A percentile compares a stretch with the other conserved stretches of the same genome.
phyloP scores from a whole-genome alignment of 371 early-diverging fungal species.

The Chytridium lagenaria region DNA sequence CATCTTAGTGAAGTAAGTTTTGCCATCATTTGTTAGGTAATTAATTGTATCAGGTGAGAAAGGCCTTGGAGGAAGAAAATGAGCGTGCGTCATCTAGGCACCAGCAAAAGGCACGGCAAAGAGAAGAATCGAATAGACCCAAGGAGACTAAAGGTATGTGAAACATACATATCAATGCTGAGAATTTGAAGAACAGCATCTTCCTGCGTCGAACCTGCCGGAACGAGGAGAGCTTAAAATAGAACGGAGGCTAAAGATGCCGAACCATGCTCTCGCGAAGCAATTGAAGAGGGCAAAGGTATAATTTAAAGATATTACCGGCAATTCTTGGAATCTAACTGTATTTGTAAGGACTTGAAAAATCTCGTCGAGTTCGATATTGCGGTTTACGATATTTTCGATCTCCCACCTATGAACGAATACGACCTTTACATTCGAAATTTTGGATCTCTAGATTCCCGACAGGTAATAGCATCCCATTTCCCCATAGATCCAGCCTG shows the following conservation, averaged over 20 bases:
- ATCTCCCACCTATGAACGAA: slow-evolving; percentile 53
- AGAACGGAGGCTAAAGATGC: background rate
- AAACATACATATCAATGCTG: background rate
- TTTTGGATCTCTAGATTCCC: slow-evolving; percentile 49
- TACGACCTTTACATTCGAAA: slow-evolving; percentile 60
- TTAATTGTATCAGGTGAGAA: slow-evolving; percentile 26
- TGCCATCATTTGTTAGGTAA: background rate
- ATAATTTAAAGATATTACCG: slow-evolving; percentile 15
- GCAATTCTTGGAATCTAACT: slow-evolving; percentile 10
- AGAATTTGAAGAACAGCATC: background rate
- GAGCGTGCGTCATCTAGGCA: slow-evolving; percentile 37
- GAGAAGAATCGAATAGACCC: slow-evolving; percentile 6
- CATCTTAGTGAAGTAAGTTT: background rate
- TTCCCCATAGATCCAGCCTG: background rate
- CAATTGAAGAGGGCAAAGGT: slow-evolving; percentile 25
- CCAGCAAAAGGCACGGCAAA: slow-evolving; percentile 5
- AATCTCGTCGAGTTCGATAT: slow-evolving; percentile 53
- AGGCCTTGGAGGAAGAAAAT: slow-evolving; percentile 44
- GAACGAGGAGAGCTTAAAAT: background rate
- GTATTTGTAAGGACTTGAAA: slow-evolving; percentile 45
- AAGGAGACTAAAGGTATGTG: background rate
- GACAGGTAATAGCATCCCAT: slow-evolving; percentile 40
- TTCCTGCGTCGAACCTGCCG: background rate
- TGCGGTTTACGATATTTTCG: slow-evolving; percentile 50
- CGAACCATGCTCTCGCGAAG: background rate